These are phyloP conservation scores for Polygonum maritimum DNA, from an alignment of 148 eudicot genomes.

Conservation along the genomic window DNA sequence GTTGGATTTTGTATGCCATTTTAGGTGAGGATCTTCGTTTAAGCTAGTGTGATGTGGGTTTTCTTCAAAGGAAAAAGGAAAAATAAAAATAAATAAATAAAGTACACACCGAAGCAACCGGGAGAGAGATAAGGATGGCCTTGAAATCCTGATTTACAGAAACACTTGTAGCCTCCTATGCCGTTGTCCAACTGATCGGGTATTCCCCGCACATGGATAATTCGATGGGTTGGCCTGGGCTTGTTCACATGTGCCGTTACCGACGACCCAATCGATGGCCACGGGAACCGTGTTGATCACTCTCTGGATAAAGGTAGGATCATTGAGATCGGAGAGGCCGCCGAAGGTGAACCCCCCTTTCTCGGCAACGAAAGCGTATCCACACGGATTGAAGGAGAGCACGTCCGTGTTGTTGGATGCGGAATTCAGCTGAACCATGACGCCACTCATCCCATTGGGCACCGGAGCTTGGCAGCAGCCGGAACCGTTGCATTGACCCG, in stretches of 20 bases:
- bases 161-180: slow-evolving; percentile 26
- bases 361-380: slow-evolving; percentile 12
- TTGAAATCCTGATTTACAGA: slow-evolving; percentile 17
- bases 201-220: too few relatives aligned
- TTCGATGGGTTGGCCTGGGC: neutral
- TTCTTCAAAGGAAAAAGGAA: too few relatives aligned
- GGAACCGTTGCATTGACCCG: neutral
- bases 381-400: neutral
- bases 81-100: too few relatives aligned
- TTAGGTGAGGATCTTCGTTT: too few relatives aligned
- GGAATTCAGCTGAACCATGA: neutral
- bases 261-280: slow-evolving; percentile 29
- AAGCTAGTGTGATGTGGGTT: too few relatives aligned
- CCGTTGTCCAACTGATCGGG: too few relatives aligned
- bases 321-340: slow-evolving; percentile 8
- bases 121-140: slow-evolving; percentile 29
- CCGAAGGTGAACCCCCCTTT: neutral
- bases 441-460: neutral
- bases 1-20: too few relatives aligned
- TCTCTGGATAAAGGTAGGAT: slow-evolving; percentile 3
- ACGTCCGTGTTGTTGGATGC: neutral
- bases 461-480: slow-evolving; percentile 3
- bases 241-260: slow-evolving; percentile 14
- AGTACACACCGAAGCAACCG: slow-evolving; percentile 23
- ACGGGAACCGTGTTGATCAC: slow-evolving; percentile 9